Evolutionary conservation across 352 stramenopile species (phyloP).

Genomic region (Globisporangium alternatum): DNA sequence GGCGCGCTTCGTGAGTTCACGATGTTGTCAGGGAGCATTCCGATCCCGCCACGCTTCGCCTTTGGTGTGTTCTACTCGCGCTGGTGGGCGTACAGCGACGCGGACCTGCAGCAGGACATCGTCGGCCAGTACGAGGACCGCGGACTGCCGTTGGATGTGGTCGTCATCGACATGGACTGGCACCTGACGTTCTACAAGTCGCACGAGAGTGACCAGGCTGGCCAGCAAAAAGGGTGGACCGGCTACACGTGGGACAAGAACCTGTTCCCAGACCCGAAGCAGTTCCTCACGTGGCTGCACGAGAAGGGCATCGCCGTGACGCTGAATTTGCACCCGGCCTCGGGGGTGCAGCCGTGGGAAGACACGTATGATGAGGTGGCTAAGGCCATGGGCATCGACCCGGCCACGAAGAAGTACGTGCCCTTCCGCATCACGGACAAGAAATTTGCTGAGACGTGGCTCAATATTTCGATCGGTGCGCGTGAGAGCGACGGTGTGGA

Average conservation of each 20-base stretch:
- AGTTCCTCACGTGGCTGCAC: conserved; percentile 35
- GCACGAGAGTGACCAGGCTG: conserved; percentile 22
- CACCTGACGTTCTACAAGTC: conserved; percentile 50
- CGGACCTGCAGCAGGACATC: conserved; percentile 31
- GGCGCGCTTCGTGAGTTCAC: conserved; percentile 41
- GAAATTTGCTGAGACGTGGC: conserved; percentile 26
- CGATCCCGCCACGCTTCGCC: conserved; percentile 29
- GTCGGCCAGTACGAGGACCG: conserved; percentile 28
- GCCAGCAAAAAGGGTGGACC: conserved; percentile 37
- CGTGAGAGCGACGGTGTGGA: conserved; percentile 34
- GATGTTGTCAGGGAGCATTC: conserved; percentile 27
- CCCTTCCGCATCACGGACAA: conserved; percentile 38
- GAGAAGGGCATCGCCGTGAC: conserved; percentile 29
- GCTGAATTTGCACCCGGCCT: conserved; percentile 49
- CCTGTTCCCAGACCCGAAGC: conserved; percentile 36
- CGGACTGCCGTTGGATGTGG: conserved; percentile 40
- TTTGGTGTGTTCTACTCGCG: conserved; percentile 52
- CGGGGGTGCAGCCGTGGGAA: conserved; percentile 44
- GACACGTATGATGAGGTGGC: conserved; percentile 30
- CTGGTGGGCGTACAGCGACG: conserved; percentile 45
- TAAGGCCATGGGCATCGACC: conserved; percentile 32
- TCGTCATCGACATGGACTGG: conserved; percentile 69
- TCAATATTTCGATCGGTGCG: conserved; percentile 25
- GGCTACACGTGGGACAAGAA: conserved; percentile 48
- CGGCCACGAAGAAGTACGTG: conserved; percentile 25